phyloP scores from a whole-genome alignment of 345 rosid genomes.

The Brassica napus region DNA sequence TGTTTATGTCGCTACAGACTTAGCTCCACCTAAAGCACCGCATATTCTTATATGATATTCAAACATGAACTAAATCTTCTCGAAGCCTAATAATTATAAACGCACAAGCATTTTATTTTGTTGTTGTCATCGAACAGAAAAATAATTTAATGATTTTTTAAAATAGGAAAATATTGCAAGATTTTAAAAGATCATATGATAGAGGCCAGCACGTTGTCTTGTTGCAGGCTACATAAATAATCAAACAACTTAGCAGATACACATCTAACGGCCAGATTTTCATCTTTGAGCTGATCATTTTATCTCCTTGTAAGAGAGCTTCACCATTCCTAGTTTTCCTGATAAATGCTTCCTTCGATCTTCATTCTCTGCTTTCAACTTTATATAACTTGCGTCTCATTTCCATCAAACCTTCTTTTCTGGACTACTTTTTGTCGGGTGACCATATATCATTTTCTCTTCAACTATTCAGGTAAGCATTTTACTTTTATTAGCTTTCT shows the following conservation, averaged over 20 bases:
- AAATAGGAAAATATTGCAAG: conserved; percentile 11
- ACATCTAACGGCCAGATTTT: conserved; percentile 30
- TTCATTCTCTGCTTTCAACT: conserved; percentile 2
- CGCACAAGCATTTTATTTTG: background rate
- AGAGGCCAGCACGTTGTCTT: conserved; percentile 37
- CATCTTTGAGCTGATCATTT: conserved; percentile 18
- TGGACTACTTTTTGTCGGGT: conserved; percentile 1
- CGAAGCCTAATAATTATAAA: conserved; percentile 1
- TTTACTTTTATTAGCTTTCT: background rate
- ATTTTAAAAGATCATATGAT: conserved; percentile 10
- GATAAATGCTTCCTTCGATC: background rate
- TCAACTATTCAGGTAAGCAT: conserved; percentile 19
- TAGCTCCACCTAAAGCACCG: conserved; percentile 18
- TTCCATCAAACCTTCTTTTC: conserved; percentile 5
- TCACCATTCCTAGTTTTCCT: conserved; percentile 10
- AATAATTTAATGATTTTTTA: background rate
- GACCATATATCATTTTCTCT: conserved; percentile 7
- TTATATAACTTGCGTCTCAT: background rate
- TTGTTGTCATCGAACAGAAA: background rate
- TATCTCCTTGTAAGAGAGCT: background rate
- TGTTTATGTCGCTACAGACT: conserved; percentile 17
- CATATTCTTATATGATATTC: conserved; percentile 25
- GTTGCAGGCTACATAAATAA: conserved; percentile 34
- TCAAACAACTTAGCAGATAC: conserved; percentile 12
- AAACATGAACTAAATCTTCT: conserved; percentile 34